A percentile compares a stretch with the other conserved stretches of the same genome.
Conservation (phyloP, 2,329 filamentous ascomycete genomes). For the Incumbomyces delicatus region DNA sequence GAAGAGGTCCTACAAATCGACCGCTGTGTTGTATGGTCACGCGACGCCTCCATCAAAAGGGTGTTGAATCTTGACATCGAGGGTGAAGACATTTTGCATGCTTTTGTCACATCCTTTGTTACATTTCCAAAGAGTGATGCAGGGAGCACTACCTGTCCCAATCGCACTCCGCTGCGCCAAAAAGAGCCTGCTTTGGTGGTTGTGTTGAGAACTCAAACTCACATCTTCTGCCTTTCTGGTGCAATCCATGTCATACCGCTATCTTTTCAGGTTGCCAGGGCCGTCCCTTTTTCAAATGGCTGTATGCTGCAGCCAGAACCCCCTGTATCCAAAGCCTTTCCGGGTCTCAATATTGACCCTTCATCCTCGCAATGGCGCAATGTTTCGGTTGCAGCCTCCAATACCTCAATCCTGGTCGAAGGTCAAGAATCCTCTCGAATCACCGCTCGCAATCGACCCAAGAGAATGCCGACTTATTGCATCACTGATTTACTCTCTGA, state of each 20-base stretch:
- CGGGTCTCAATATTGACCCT: neutral
- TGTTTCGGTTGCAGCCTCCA: neutral
- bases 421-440: neutral
- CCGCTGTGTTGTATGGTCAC: constrained; percentile 76
- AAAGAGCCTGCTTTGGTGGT: constrained; percentile 57
- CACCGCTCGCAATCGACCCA: neutral
- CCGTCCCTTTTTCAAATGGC: constrained; percentile 71
- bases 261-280: constrained; percentile 86
- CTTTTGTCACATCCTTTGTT: constrained; percentile 74
- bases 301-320: constrained; percentile 73
- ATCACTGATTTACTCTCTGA: constrained; percentile 19
- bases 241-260: constrained; percentile 83
- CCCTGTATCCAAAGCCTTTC: neutral
- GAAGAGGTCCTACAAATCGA: constrained; percentile 74
- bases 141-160: neutral
- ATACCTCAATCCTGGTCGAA: neutral
- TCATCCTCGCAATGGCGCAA: neutral
- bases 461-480: constrained; percentile 17
- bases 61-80: constrained; percentile 79
- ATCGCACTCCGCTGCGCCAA: neutral
- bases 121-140: constrained; percentile 19
- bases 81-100: constrained; percentile 76
- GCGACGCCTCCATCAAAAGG: constrained; percentile 73
- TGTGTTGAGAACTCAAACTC: constrained; percentile 82
- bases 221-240: constrained; percentile 83